Evolutionary conservation across 2,329 filamentous ascomycete genomes (phyloP).

Genomic region (Fusarium anguioides): DNA sequence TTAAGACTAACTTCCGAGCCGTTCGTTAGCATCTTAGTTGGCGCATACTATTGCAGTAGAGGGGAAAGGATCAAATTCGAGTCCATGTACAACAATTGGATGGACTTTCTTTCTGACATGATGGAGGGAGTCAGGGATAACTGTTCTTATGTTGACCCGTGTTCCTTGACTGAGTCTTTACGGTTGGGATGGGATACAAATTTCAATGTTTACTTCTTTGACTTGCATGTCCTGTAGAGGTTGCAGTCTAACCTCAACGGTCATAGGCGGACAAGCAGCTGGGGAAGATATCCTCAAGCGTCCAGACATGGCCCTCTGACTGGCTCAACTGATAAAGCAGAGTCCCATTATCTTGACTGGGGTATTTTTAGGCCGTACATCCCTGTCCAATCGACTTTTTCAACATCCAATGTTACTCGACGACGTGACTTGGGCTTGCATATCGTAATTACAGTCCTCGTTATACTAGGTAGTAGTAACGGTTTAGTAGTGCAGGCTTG

Average conservation of each 20-base stretch:
- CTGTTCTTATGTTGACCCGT: slow-evolving; percentile 8
- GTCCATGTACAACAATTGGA: slow-evolving; percentile 42
- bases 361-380: slow-evolving; percentile 10
- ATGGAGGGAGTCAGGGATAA: slow-evolving; percentile 11
- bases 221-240: too few relatives aligned
- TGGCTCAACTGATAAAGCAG: slow-evolving; percentile 6
- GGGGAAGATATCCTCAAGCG: slow-evolving; percentile 33
- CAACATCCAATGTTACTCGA: slow-evolving; percentile 34
- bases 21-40: slow-evolving; percentile 6
- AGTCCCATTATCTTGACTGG: slow-evolving; percentile 1
- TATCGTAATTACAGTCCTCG: slow-evolving; percentile 44
- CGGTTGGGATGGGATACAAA: slow-evolving; percentile 4
- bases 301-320: slow-evolving; percentile 17
- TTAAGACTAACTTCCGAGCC: slow-evolving; percentile 2
- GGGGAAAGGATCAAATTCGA: neutral
- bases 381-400: slow-evolving; percentile 13
- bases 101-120: slow-evolving; percentile 1
- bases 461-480: neutral
- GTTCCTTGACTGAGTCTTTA: slow-evolving; percentile 29
- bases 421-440: slow-evolving; percentile 38
- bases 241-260: slow-evolving; percentile 7
- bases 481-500: slow-evolving; percentile 1
- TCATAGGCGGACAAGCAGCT: slow-evolving; percentile 4
- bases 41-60: slow-evolving; percentile 21
- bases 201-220: slow-evolving; percentile 14